These are phyloP conservation scores for Tylopilus rubrobrunneus DNA, from an alignment of 768 basidiomycete species.

Conservation along the genomic window DNA sequence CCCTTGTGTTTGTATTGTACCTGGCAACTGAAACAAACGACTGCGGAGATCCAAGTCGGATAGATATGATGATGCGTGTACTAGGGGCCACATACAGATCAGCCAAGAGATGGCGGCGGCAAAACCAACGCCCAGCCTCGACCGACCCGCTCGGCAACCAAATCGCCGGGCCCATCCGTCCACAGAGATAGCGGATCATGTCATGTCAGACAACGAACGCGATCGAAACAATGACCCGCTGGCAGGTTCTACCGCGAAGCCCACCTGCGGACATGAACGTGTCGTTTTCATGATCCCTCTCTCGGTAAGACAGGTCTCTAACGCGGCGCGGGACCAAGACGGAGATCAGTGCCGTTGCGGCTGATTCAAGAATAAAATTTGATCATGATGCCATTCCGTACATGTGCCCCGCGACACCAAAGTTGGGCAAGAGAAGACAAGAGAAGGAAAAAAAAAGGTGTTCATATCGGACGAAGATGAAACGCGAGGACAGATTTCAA, in stretches of 20 bases:
- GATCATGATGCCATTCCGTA: neutral
- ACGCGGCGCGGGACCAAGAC: neutral
- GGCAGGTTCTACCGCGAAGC: constrained; percentile 22
- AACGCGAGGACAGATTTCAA: neutral
- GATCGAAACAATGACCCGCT: neutral
- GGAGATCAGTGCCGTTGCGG: constrained; percentile 4
- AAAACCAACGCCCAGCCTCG: neutral
- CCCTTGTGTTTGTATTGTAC: constrained; percentile 5
- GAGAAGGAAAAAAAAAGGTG: too few relatives aligned
- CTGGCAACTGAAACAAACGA: constrained; percentile 15
- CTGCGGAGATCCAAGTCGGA: neutral
- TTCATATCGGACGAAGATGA: neutral
- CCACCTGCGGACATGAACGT: constrained; percentile 9
- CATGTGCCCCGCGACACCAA: neutral
- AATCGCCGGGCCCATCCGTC: constrained; percentile 7
- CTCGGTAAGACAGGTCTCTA: neutral
- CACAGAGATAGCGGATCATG: neutral
- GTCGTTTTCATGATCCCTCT: neutral
- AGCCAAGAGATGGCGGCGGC: neutral
- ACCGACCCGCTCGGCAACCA: neutral
- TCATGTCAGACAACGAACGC: neutral
- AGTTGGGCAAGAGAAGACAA: neutral
- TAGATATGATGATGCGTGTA: neutral
- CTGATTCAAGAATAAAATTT: neutral
- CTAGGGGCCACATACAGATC: neutral